Evolutionary conservation across 225 moss, liverwort and hornwort genomes (phyloP).

Genomic region (Physcomitrium patens): DNA sequence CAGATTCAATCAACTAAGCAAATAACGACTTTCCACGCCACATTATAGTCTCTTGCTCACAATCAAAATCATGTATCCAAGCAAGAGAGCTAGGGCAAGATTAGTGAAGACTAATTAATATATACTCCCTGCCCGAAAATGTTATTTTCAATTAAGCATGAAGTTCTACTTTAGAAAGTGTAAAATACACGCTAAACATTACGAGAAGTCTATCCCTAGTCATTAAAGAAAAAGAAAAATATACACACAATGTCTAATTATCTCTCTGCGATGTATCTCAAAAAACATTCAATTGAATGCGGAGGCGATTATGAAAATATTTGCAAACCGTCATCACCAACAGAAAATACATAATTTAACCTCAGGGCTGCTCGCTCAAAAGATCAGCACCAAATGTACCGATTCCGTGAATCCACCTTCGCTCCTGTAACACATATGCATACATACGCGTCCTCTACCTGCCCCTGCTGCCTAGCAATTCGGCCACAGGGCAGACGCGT

Average conservation of each 20-base stretch:
- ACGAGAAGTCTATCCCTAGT: background rate
- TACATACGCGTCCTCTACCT: background rate
- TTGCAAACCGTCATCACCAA: constrained; percentile 19
- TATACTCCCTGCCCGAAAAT: background rate
- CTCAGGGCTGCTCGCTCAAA: constrained; percentile 11
- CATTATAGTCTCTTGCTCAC: background rate
- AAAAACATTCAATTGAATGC: background rate
- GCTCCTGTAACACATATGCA: constrained; percentile 6
- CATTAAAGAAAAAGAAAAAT: background rate
- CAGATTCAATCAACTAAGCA: constrained; percentile 14
- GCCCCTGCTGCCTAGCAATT: constrained; percentile 25
- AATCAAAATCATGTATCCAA: background rate
- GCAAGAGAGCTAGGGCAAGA: constrained; percentile 13
- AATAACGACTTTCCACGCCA: background rate
- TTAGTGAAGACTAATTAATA: background rate
- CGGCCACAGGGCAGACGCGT: background rate
- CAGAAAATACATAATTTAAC: background rate
- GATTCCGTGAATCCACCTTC: constrained; percentile 19
- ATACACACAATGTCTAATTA: background rate
- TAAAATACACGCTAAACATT: background rate
- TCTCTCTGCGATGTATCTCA: background rate
- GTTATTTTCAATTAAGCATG: background rate
- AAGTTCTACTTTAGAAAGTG: background rate
- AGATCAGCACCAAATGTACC: background rate
- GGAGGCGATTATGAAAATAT: constrained; percentile 26